phyloP scores from a whole-genome alignment of 2,329 filamentous ascomycete species.

The Aspergillus tubingensis region DNA sequence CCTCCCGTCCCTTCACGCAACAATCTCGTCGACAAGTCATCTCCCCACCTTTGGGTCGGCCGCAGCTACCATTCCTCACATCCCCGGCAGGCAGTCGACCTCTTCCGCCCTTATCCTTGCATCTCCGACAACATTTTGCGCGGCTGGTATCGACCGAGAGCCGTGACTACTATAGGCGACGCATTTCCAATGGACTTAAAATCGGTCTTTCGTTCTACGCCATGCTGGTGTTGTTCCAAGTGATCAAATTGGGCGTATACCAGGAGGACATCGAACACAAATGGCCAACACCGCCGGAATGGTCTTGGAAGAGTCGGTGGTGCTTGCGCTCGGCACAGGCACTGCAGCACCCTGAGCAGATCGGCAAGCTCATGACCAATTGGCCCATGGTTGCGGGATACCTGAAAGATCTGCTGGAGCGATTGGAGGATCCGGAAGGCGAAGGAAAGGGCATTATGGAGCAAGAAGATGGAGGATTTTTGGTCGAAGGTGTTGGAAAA shows the following conservation, averaged over 20 bases:
- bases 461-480: slow-evolving; percentile 53
- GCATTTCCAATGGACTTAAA: slow-evolving; percentile 65
- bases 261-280: slow-evolving; percentile 74
- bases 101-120: slow-evolving; percentile 57
- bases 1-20: slow-evolving; percentile 57
- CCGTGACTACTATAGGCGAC: slow-evolving; percentile 49
- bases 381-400: slow-evolving; percentile 69
- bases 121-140: slow-evolving; percentile 56
- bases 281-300: slow-evolving; percentile 81
- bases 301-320: slow-evolving; percentile 71
- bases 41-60: slow-evolving; percentile 54
- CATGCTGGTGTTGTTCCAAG: slow-evolving; percentile 59
- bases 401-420: slow-evolving; percentile 60
- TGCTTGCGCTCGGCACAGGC: slow-evolving; percentile 65
- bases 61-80: slow-evolving; percentile 67
- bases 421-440: slow-evolving; percentile 67
- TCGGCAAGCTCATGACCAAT: slow-evolving; percentile 58
- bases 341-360: slow-evolving; percentile 59
- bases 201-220: slow-evolving; percentile 72
- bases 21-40: slow-evolving; percentile 57
- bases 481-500: slow-evolving; percentile 57
- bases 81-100: slow-evolving; percentile 50
- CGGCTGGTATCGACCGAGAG: slow-evolving; percentile 80
- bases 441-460: slow-evolving; percentile 69
- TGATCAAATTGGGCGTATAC: slow-evolving; percentile 66